Percentiles rank a stretch among this genome's conserved stretches.
Evolutionary conservation across 1,284 basidiomycete genomes (phyloP).

Genomic region (Ustilago esculenta): DNA sequence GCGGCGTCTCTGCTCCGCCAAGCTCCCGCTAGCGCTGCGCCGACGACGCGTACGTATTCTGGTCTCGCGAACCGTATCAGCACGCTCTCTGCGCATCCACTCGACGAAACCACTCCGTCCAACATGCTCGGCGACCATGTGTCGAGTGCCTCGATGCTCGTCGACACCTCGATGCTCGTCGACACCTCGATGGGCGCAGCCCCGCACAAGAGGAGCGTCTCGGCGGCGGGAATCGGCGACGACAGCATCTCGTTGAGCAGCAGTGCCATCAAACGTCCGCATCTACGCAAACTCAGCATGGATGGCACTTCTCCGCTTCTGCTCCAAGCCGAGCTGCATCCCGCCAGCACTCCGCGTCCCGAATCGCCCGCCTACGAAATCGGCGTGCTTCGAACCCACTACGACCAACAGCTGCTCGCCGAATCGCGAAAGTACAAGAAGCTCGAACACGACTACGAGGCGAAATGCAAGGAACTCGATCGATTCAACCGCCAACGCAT

Average conservation of each 20-base stretch:
- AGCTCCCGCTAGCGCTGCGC: conserved; percentile 26
- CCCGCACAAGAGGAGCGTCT: conserved; percentile 29
- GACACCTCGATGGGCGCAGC: conserved; percentile 24
- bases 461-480: conserved; percentile 57
- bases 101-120: conserved; percentile 23
- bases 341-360: conserved; percentile 27
- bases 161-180: conserved; percentile 26
- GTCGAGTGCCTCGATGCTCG: conserved; percentile 11
- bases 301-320: conserved; percentile 37
- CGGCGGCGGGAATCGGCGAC: conserved; percentile 28
- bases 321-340: conserved; percentile 27
- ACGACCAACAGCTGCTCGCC: conserved; percentile 52
- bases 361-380: conserved; percentile 50
- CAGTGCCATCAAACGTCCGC: conserved; percentile 21
- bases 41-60: conserved; percentile 26
- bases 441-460: conserved; percentile 50
- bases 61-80: conserved; percentile 33
- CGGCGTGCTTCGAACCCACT: conserved; percentile 47
- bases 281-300: conserved; percentile 37
- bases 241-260: conserved; percentile 22
- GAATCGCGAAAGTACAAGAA: conserved; percentile 53
- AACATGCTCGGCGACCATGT: conserved; percentile 22
- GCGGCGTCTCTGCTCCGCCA: conserved; percentile 18
- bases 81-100: conserved; percentile 28
- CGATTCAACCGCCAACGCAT: conserved; percentile 56